phyloP scores from a whole-genome alignment of 305 asterid species.

The Fraxinus velutina region DNA sequence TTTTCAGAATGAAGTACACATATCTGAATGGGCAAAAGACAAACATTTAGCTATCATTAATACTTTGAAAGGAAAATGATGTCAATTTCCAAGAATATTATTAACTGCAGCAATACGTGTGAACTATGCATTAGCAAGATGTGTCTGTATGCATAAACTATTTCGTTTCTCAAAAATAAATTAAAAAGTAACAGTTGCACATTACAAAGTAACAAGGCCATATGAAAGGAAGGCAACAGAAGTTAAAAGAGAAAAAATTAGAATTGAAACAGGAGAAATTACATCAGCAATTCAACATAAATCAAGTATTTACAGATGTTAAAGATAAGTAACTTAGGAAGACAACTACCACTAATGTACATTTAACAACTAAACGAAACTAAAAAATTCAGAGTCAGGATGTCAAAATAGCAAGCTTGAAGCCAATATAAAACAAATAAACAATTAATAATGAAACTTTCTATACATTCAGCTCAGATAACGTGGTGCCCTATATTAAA shows the following conservation, averaged over 20 bases:
- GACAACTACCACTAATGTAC: background rate
- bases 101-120: background rate
- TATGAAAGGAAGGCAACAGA: background rate
- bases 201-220: conserved; percentile 16
- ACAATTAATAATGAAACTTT: background rate
- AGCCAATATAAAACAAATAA: background rate
- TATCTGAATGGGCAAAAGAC: conserved; percentile 44
- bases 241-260: background rate
- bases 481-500: background rate
- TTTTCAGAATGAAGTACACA: conserved; percentile 78
- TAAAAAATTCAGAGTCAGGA: background rate
- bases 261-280: conserved; percentile 2
- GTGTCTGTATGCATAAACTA: background rate
- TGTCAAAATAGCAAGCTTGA: background rate
- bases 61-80: conserved; percentile 15
- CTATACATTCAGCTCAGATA: background rate
- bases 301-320: background rate
- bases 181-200: background rate
- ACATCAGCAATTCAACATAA: conserved; percentile 5
- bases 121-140: background rate
- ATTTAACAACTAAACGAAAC: background rate
- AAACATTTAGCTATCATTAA: conserved; percentile 15
- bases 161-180: conserved; percentile 7
- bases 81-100: conserved; percentile 9
- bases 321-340: background rate